phyloP scores from a whole-genome alignment of 768 basidiomycete species.

The Leucogyrophana mollusca region DNA sequence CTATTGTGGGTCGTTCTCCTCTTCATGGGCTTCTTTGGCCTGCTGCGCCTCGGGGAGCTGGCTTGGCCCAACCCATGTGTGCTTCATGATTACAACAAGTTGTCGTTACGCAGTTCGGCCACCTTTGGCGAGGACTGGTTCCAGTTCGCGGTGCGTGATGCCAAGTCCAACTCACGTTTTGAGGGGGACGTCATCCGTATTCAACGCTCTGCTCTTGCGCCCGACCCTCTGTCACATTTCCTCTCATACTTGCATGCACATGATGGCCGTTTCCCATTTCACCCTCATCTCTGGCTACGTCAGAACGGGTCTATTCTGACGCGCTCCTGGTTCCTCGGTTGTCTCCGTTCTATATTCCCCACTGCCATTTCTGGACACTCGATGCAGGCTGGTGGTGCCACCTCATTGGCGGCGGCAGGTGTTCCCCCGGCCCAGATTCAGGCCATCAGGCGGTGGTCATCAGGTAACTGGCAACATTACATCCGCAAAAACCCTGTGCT shows the following conservation, averaged over 20 bases:
- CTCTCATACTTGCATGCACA: constrained; percentile 20
- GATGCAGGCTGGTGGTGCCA: constrained; percentile 41
- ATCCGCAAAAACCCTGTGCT: constrained; percentile 39
- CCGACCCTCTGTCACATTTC: constrained; percentile 17
- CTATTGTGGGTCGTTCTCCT: constrained; percentile 29
- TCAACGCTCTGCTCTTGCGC: constrained; percentile 2
- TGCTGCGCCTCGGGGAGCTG: constrained; percentile 28
- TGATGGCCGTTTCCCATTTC: constrained; percentile 24
- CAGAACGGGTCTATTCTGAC: constrained; percentile 31
- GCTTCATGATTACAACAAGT: constrained; percentile 11
- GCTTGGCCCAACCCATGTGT: constrained; percentile 17
- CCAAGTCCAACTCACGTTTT: constrained; percentile 18
- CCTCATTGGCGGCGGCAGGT: constrained; percentile 31
- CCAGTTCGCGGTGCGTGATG: constrained; percentile 11
- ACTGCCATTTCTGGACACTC: constrained; percentile 24
- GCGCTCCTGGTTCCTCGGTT: constrained; percentile 30
- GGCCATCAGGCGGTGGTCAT: constrained; percentile 38
- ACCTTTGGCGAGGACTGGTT: no score
- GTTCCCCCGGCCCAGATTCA: constrained; percentile 32
- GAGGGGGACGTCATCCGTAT: constrained; percentile 17
- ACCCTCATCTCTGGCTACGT: constrained; percentile 33
- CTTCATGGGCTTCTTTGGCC: constrained; percentile 20
- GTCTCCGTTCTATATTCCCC: constrained; percentile 24
- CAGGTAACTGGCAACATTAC: constrained; percentile 34
- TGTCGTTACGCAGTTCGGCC: constrained; percentile 15